Evolutionary conservation across 208 protist genomes (phyloP).

Genomic region (Crithidia mellificae): DNA sequence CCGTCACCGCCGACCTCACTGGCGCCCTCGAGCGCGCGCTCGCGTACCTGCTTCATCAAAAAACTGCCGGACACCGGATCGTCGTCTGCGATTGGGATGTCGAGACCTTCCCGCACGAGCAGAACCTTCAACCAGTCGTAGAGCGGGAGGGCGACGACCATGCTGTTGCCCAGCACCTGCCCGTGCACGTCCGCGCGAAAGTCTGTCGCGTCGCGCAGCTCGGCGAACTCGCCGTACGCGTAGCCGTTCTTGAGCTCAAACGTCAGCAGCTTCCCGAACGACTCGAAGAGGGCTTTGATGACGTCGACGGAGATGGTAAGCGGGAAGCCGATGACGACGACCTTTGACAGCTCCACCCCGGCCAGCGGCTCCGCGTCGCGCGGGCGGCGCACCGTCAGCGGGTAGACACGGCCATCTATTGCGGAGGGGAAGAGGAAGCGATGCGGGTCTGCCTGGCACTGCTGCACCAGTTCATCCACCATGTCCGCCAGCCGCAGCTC

Average conservation of each 20-base stretch:
- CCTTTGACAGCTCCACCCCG: slow-evolving; percentile 59
- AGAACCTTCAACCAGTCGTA: slow-evolving; percentile 81
- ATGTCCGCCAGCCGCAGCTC: slow-evolving; percentile 82
- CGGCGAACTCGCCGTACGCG: slow-evolving; percentile 77
- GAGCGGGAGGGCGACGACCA: slow-evolving; percentile 65
- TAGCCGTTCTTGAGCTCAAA: slow-evolving; percentile 74
- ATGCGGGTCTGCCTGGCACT: slow-evolving; percentile 48
- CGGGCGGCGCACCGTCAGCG: slow-evolving; percentile 70
- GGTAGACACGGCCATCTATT: slow-evolving; percentile 51
- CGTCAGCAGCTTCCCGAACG: slow-evolving; percentile 54
- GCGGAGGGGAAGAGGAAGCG: slow-evolving; percentile 62
- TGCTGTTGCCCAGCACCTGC: slow-evolving; percentile 58
- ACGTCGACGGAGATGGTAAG: slow-evolving; percentile 52
- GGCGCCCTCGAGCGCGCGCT: slow-evolving; percentile 24
- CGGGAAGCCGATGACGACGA: slow-evolving; percentile 82
- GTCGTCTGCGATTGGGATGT: slow-evolving; percentile 69
- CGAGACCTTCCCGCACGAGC: slow-evolving; percentile 64
- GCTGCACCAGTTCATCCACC: slow-evolving; percentile 75
- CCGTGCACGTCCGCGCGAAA: slow-evolving; percentile 78
- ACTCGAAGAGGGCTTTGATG: slow-evolving; percentile 59
- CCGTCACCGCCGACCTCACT: neutral
- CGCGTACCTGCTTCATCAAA: slow-evolving; percentile 44
- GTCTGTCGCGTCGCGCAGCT: slow-evolving; percentile 53
- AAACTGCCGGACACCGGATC: slow-evolving; percentile 73
- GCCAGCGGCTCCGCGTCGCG: slow-evolving; percentile 62